Evolutionary conservation across 257 asterid genomes (phyloP), one percentile per base, ranked within the genome.

Genomic region (Henckelia pumila): DNA sequence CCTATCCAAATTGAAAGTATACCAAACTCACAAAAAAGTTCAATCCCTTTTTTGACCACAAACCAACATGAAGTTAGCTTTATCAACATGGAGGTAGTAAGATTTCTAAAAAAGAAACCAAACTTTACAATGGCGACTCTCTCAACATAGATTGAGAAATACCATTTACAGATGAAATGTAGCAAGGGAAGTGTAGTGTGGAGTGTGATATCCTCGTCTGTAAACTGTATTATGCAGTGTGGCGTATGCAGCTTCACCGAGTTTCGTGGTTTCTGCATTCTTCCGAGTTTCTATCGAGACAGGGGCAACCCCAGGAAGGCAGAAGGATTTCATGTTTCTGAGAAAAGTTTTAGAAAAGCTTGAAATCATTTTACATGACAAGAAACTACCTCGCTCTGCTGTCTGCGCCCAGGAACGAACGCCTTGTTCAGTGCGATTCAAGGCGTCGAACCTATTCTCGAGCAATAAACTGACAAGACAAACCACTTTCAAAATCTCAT

Each of bases 401-500:
- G 8, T 56, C 29, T 20, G 28, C 7, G n/a, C 11, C 13, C 53
- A n/a, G n/a, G n/a, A n/a, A n/a, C n/a, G 7, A 6, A 61, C 1
- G n/a, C 16, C 66, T 32, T 77, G 75, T 72, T 73, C 81, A 23
- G 11, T 8, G 35, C 26, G 11, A 17, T 47, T 28, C 20, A 49
- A 26, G 22, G 60, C 21, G 19, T 22, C 56, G 0, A 24, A 24
- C 32, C 40, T 40, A 16, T 49, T 44, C 29, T 59, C 21, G 10
- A 40, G 66, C 49, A 40, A 25, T 62, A 61, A 63, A 17, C 11
- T 50, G 28, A 13, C 16, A 22, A 21, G 29, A 30, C 63, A 22
- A 70, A 64, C 68, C 53, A 33, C 22, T 53, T 33, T n/a, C 16
- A 14, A 8, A 9, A 32, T 24, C 49, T 67, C 74, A n/a, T 67